A percentile compares a stretch with the other conserved stretches of the same genome.
phyloP scores from a whole-genome alignment of 768 basidiomycete genomes.

The Phylloporus arenicola region DNA sequence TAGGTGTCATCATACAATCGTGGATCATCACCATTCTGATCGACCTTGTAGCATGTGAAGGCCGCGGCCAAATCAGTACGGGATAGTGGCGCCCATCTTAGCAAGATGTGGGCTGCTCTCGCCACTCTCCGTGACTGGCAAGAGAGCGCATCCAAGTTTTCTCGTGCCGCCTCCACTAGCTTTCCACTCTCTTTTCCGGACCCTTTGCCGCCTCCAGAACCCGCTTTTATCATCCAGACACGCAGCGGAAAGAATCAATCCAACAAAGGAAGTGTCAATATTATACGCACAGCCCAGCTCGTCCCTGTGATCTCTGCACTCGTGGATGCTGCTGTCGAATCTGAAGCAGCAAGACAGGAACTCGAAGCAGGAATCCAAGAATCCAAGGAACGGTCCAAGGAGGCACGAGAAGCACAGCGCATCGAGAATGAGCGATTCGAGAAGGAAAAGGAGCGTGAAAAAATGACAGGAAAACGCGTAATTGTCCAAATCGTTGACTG shows the following conservation, averaged over 20 bases:
- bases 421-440: slow-evolving; percentile 29
- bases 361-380: slow-evolving; percentile 55
- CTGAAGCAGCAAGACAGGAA: slow-evolving; percentile 48
- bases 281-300: slow-evolving; percentile 51
- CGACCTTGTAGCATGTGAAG: slow-evolving; percentile 15
- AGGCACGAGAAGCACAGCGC: slow-evolving; percentile 44
- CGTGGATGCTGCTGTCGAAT: slow-evolving; percentile 46
- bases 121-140: slow-evolving; percentile 39
- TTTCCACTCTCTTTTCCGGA: slow-evolving; percentile 44
- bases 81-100: slow-evolving; percentile 48
- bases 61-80: slow-evolving; percentile 49
- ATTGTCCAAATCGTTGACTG: neutral
- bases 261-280: slow-evolving; percentile 26
- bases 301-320: slow-evolving; percentile 60
- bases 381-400: slow-evolving; percentile 48
- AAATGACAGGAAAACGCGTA: slow-evolving; percentile 36
- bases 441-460: slow-evolving; percentile 46
- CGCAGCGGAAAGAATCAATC: slow-evolving; percentile 38
- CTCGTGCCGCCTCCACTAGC: slow-evolving; percentile 9
- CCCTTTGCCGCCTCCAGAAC: slow-evolving; percentile 51
- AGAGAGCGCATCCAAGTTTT: slow-evolving; percentile 15
- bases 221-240: slow-evolving; percentile 37
- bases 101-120: slow-evolving; percentile 59
- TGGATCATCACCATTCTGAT: neutral
- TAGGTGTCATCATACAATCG: slow-evolving; percentile 3